Conservation (phyloP, 257 asterid genomes). For the Ocimum tenuiflorum region DNA sequence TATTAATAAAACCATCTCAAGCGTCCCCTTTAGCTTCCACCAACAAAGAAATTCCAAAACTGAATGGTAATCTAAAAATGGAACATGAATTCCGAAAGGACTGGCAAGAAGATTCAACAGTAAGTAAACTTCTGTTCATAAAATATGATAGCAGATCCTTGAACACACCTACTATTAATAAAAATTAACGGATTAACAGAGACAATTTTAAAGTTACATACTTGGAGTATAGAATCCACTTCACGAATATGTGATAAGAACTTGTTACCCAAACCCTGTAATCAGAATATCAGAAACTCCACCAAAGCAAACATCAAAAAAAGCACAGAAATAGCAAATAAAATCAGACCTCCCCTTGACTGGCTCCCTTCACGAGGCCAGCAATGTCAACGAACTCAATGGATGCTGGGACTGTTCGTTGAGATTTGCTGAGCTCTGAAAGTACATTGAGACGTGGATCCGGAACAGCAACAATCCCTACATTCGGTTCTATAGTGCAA, state of each 20-base stretch:
- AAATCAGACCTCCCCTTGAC: constrained; percentile 83
- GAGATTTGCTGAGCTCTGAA: constrained; percentile 81
- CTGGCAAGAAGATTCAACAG: not conserved
- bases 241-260: constrained; percentile 95
- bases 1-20: not conserved
- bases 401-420: constrained; percentile 75
- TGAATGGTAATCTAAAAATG: not conserved
- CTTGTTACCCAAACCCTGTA: constrained; percentile 93
- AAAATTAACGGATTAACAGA: not conserved
- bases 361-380: constrained; percentile 98
- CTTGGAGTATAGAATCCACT: constrained; percentile 98
- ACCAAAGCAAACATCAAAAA: constrained; percentile 16
- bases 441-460: constrained; percentile 83
- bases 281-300: constrained; percentile 16
- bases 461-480: constrained; percentile 93
- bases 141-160: not conserved
- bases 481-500: constrained; percentile 95
- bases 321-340: not conserved
- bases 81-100: not conserved
- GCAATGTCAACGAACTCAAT: constrained; percentile 97
- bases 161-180: not conserved
- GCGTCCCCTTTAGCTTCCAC: not conserved
- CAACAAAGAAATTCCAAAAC: not conserved
- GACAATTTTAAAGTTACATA: constrained; percentile 16
- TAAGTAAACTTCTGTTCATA: not conserved